Evolutionary conservation across 371 early-diverging fungal species (phyloP).

Genomic region (Syncephalastrum sp.): DNA sequence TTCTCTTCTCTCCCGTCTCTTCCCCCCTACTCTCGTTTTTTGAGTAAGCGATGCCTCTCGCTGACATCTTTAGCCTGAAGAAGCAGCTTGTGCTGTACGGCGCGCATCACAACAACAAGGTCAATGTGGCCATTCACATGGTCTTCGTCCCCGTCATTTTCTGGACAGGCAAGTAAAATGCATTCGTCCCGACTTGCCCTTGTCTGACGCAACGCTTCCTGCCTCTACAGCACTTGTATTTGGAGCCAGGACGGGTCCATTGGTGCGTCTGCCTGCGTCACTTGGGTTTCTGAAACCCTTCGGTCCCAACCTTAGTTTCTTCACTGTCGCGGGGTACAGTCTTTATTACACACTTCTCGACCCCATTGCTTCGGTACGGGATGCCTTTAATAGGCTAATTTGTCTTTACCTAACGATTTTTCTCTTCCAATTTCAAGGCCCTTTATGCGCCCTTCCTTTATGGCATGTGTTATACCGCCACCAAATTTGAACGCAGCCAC

Average conservation of each 20-base stretch:
- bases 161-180: constrained; percentile 59
- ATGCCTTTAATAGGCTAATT: constrained; percentile 10
- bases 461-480: constrained; percentile 58
- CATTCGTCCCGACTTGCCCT: not conserved
- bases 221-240: constrained; percentile 56
- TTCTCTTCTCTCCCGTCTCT: not conserved
- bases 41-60: constrained; percentile 13
- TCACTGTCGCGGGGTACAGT: constrained; percentile 54
- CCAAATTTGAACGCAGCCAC: constrained; percentile 46
- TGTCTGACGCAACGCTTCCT: not conserved
- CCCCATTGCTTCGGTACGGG: constrained; percentile 66
- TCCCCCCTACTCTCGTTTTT: constrained; percentile 1
- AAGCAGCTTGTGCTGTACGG: constrained; percentile 78
- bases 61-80: constrained; percentile 65
- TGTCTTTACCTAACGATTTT: not conserved
- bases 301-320: constrained; percentile 61
- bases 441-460: constrained; percentile 64
- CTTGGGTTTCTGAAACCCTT: constrained; percentile 24
- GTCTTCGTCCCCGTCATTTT: constrained; percentile 90
- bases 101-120: constrained; percentile 72
- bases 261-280: constrained; percentile 26
- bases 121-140: constrained; percentile 86
- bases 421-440: constrained; percentile 24
- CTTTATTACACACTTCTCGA: constrained; percentile 82
- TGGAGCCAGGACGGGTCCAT: constrained; percentile 55